A percentile compares a stretch with the other conserved stretches of the same genome.
Evolutionary conservation across 495 filamentous ascomycete species (phyloP).

Genomic region (Neurospora sp.): DNA sequence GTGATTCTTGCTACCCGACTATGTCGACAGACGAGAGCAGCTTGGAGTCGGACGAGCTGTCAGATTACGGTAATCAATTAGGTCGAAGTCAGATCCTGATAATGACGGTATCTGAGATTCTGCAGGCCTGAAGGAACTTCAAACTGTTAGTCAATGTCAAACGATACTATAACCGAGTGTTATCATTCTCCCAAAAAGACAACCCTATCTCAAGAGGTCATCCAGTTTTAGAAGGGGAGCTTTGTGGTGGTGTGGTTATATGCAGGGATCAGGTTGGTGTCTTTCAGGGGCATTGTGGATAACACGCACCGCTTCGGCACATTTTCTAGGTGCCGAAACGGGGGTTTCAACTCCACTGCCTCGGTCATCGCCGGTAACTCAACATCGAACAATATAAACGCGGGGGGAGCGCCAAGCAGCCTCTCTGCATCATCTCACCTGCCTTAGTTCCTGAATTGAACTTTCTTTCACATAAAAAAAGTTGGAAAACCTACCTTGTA

Average conservation of each 20-base stretch:
- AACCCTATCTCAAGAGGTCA: not conserved
- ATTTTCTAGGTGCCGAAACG: not conserved
- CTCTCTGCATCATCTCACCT: not conserved
- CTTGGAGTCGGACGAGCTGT: not conserved
- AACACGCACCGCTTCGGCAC: not conserved
- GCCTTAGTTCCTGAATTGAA: not conserved
- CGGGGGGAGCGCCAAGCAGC: not conserved
- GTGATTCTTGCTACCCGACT: not conserved
- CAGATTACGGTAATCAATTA: not conserved
- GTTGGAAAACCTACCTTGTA: not conserved
- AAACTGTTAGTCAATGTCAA: not conserved
- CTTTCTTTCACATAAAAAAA: not conserved
- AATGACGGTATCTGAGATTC: not conserved
- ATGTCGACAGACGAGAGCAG: not conserved
- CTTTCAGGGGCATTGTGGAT: not conserved
- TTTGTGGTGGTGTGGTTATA: not conserved
- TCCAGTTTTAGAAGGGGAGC: not conserved
- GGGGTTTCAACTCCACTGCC: not conserved
- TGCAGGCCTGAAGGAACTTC: not conserved
- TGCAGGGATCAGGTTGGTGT: not conserved
- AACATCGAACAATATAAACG: not conserved
- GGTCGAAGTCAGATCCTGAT: not conserved
- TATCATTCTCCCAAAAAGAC: not conserved
- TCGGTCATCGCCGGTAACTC: not conserved
- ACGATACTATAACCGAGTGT: not conserved